Evolutionary conservation across 768 basidiomycete species (phyloP).

Genomic region (Boletus pseudo-olivaceus): DNA sequence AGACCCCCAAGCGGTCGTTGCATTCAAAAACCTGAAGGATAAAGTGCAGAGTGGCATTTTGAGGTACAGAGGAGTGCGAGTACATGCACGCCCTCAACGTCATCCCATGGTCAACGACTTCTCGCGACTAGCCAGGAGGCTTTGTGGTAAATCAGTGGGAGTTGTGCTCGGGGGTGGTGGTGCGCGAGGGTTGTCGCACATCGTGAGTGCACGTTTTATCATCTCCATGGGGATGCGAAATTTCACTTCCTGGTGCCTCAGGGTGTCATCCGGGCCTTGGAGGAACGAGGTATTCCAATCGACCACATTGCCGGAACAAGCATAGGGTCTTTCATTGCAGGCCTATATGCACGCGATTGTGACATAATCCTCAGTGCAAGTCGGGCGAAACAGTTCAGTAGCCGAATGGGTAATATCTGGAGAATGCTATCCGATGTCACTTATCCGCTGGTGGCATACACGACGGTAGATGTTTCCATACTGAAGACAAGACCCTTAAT

Average conservation of each 20-base stretch:
- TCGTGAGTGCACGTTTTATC: conserved; percentile 40
- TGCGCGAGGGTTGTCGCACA: conserved; percentile 79
- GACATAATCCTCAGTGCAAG: conserved; percentile 84
- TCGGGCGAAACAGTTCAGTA: conserved; percentile 87
- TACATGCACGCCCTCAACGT: conserved; percentile 65
- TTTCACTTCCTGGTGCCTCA: conserved; percentile 29
- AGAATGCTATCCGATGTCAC: conserved; percentile 89
- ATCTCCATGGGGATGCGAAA: conserved; percentile 8
- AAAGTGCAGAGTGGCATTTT: conserved; percentile 86
- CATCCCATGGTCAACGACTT: conserved; percentile 89
- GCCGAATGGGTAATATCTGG: conserved; percentile 93
- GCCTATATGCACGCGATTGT: conserved; percentile 91
- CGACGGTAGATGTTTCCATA: conserved; percentile 46
- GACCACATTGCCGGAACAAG: conserved; percentile 94
- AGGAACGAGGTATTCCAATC: conserved; percentile 89
- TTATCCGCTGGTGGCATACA: conserved; percentile 73
- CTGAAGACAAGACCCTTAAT: neutral
- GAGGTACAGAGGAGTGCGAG: conserved; percentile 70
- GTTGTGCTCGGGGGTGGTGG: conserved; percentile 97
- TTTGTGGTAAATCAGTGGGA: conserved; percentile 92
- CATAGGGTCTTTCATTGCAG: conserved; percentile 90
- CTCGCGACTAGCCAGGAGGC: conserved; percentile 80
- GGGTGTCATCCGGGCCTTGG: conserved; percentile 91
- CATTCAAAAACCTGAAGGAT: conserved; percentile 89
- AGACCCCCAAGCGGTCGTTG: conserved; percentile 85